These are phyloP conservation scores for Corylus heterophylla DNA, from an alignment of 306 rosid species.

Conservation along the genomic window DNA sequence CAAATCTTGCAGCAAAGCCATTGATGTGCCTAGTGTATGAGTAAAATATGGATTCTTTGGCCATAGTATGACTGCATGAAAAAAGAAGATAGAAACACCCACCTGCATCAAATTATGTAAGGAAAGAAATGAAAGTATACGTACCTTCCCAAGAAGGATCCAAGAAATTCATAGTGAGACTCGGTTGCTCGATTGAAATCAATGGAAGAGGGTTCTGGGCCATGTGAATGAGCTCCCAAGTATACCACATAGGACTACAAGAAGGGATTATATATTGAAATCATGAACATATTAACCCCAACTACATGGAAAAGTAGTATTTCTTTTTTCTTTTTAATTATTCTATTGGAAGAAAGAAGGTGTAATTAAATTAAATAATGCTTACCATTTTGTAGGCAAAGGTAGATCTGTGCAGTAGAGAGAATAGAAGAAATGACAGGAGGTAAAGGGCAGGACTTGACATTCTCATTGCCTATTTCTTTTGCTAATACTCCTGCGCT, in stretches of 20 bases:
- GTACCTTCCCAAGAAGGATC: slow-evolving; percentile 73
- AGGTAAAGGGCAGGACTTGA: slow-evolving; percentile 23
- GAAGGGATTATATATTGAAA: background rate
- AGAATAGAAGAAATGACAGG: slow-evolving; percentile 25
- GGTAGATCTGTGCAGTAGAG: slow-evolving; percentile 33
- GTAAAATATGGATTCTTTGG: slow-evolving; percentile 69
- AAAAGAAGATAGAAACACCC: background rate
- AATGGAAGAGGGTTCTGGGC: slow-evolving; percentile 41
- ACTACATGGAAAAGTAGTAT: background rate
- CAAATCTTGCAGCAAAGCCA: slow-evolving; percentile 88
- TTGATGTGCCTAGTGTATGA: slow-evolving; percentile 89
- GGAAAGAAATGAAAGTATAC: background rate
- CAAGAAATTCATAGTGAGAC: slow-evolving; percentile 71
- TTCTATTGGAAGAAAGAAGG: background rate
- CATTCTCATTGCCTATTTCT: slow-evolving; percentile 38
- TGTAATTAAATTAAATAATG: slow-evolving; percentile 4
- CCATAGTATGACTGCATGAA: slow-evolving; percentile 39
- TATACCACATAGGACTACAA: slow-evolving; percentile 82
- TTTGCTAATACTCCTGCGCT: slow-evolving; percentile 6
- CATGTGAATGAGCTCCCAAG: slow-evolving; percentile 77
- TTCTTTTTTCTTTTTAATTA: background rate
- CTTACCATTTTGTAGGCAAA: slow-evolving; percentile 64
- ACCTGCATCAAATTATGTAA: too few relatives aligned
- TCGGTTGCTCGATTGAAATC: slow-evolving; percentile 48
- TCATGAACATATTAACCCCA: background rate